Base-by-base conservation (phyloP, 352 stramenopile species). In the Elongisporangium senticosum region DNA sequence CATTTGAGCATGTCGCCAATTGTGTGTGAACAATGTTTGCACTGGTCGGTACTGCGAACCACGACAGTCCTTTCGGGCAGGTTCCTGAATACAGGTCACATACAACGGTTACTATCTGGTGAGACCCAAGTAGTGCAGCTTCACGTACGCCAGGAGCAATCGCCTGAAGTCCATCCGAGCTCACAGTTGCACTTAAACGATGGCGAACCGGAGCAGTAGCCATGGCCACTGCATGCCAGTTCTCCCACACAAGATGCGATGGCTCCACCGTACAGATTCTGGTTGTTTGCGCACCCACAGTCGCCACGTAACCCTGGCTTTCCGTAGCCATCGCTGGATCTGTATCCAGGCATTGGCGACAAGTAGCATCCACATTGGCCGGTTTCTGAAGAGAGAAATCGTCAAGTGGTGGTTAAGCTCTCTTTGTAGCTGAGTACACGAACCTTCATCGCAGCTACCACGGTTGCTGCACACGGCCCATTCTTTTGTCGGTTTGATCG, bases 401-500 rank as follows among this genome's bases (percentile, higher is more conserved):
- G 49, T 7, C 8, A 2, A 13, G 7, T 39, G 7, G 7, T 28
- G 7, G 26, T 37, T 37, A 6, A 7, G 7, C 23, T 26, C 23
- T 26, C 23, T 26, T 64, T 14, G 49, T 55, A 24, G 43, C 55
- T 49, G 14, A 40, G n/a, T 4, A 37, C 10, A 49, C 55, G n/a
- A 39, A 77, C 69, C 62, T 23, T 75, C 69, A 50, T 97, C 86
- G 58, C 93, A 98, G 22, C 84, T 65, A 13, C 93, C 93, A 33
- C 91, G 81, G 52, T 96, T 96, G 56, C 86, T 94, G 71, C 93
- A 98, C 20, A 82, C 59, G 10, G 75, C 79, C 75, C 86, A 92
- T 33, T 98, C 93, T 56, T 97, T 98, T 1, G 81, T 96, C 15
- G 90, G 90, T 62, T 69, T 72, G 7, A 93, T 56, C 7, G 74